phyloP scores from a whole-genome alignment of 106 monocot species.

The Dioscorea alata region DNA sequence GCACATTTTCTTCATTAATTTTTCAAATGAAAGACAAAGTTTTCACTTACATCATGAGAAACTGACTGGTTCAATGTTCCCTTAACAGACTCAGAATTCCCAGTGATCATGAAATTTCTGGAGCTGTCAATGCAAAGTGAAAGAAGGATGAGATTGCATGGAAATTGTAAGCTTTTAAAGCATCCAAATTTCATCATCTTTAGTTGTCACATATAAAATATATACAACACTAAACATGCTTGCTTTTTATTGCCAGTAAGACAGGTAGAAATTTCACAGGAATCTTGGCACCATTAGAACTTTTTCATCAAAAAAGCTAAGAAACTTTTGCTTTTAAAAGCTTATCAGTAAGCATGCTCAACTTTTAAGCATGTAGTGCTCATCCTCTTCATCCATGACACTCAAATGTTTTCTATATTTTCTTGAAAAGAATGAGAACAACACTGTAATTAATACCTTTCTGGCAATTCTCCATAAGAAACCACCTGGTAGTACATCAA shows the following conservation, averaged over 20 bases:
- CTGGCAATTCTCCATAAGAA: conserved; percentile 46
- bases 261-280: background rate
- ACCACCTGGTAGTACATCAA: conserved; percentile 92
- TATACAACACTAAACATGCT: background rate
- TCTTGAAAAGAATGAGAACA: no score
- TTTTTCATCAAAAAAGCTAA: conserved; percentile 10
- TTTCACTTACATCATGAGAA: conserved; percentile 37
- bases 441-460: no score
- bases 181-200: background rate
- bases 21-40: background rate
- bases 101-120: conserved; percentile 12
- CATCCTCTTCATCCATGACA: no score
- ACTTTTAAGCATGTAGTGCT: no score
- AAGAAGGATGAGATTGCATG: conserved; percentile 11
- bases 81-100: conserved; percentile 10
- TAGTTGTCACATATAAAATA: background rate
- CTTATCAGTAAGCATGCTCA: background rate
- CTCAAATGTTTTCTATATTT: no score
- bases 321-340: background rate
- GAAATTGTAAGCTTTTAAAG: no score
- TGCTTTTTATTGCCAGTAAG: conserved; percentile 1
- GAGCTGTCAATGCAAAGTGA: conserved; percentile 26
- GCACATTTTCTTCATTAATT: no score
- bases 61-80: background rate
- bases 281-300: conserved; percentile 17